phyloP scores from a whole-genome alignment of 306 rosid genomes.

The Vigna radiata region DNA sequence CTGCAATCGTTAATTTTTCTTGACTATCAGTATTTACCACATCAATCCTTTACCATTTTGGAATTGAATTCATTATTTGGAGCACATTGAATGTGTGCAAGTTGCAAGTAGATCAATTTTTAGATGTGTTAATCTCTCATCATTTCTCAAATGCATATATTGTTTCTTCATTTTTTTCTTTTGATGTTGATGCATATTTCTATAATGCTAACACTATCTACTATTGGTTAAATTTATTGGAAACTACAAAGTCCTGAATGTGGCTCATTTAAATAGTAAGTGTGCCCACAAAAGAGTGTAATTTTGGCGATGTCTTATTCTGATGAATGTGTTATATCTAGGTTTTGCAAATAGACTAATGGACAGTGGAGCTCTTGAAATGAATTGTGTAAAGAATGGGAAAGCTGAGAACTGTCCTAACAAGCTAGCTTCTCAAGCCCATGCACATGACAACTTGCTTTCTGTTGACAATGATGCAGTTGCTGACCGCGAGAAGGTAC shows the following conservation, averaged over 20 bases:
- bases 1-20: constrained; percentile 20
- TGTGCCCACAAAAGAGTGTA: too few species aligned
- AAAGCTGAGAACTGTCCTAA: constrained; percentile 59
- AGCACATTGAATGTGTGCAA: constrained; percentile 86
- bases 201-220: background rate
- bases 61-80: constrained; percentile 75
- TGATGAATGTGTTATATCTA: constrained; percentile 50
- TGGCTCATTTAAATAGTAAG: background rate
- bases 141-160: constrained; percentile 15
- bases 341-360: constrained; percentile 21
- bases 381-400: constrained; percentile 53
- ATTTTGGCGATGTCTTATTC: background rate
- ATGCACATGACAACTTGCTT: background rate
- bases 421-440: constrained; percentile 14
- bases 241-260: background rate
- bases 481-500: constrained; percentile 43
- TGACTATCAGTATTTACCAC: constrained; percentile 26
- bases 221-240: background rate
- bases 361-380: constrained; percentile 50
- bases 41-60: constrained; percentile 42
- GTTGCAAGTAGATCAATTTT: constrained; percentile 61
- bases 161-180: background rate
- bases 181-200: background rate
- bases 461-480: background rate
- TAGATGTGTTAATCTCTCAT: constrained; percentile 52